Conservation (phyloP, 2,329 filamentous ascomycete species). For the Hawksworthiomyces lignivorus region DNA sequence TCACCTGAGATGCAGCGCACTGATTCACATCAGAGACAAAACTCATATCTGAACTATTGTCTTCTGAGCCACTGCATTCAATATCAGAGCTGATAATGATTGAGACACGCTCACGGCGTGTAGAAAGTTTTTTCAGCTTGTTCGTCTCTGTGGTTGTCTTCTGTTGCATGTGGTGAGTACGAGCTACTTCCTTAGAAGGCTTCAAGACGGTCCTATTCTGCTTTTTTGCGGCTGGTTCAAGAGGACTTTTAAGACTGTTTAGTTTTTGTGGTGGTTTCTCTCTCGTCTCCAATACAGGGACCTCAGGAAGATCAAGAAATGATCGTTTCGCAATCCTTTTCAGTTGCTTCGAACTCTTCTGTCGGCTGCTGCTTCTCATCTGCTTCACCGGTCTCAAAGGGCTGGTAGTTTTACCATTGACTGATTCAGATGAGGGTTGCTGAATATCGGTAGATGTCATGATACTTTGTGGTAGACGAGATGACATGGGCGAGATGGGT, state of each 20-base stretch:
- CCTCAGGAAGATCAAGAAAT: slow-evolving; percentile 6
- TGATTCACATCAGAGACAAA: too few relatives aligned
- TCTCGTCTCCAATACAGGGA: neutral
- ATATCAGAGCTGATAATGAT: slow-evolving; percentile 12
- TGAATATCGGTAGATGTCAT: neutral
- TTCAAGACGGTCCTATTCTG: too few relatives aligned
- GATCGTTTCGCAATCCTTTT: slow-evolving; percentile 11
- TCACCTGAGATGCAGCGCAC: too few relatives aligned
- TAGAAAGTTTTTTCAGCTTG: slow-evolving; percentile 9
- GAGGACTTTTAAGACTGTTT: too few relatives aligned
- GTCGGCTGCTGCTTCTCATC: neutral
- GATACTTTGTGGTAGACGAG: neutral
- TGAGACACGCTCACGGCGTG: slow-evolving; percentile 2
- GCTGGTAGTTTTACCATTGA: slow-evolving; percentile 2
- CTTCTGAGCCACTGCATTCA: neutral
- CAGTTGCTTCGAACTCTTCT: neutral
- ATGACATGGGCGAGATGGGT: slow-evolving; percentile 6
- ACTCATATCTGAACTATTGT: too few relatives aligned
- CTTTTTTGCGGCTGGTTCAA: neutral
- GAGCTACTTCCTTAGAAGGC: too few relatives aligned
- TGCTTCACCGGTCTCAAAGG: neutral
- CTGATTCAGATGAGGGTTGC: neutral
- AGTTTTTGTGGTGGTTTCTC: neutral
- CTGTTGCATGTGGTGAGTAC: too few relatives aligned
- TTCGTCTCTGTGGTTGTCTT: too few relatives aligned